phyloP scores from a whole-genome alignment of 169 alveolate genomes.

The Plasmodium knowlesi region DNA sequence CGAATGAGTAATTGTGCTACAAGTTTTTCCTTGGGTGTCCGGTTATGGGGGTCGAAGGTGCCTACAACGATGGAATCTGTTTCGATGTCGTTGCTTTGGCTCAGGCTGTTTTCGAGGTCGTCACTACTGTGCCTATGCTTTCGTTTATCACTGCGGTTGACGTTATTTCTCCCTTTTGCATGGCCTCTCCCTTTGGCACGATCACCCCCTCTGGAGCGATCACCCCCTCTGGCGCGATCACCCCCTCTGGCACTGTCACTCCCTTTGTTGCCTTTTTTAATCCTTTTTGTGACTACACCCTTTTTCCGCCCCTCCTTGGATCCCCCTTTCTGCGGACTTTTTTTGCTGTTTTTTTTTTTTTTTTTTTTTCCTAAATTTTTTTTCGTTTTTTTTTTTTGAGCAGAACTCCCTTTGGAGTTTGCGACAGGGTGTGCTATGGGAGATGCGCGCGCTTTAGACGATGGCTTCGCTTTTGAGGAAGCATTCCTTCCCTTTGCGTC shows the following conservation, averaged over 20 bases:
- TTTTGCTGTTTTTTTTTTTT: background rate
- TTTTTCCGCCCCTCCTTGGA: background rate
- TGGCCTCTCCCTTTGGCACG: background rate
- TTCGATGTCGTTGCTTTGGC: conserved; percentile 60
- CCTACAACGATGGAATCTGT: conserved; percentile 80
- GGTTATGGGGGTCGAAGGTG: conserved; percentile 79
- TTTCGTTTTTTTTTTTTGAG: background rate
- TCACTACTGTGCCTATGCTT: background rate
- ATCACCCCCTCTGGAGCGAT: too few species aligned
- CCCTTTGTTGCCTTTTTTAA: conserved; percentile 6
- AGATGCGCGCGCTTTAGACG: background rate
- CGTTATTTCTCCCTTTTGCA: background rate
- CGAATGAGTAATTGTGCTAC: conserved; percentile 85
- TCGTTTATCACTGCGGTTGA: background rate
- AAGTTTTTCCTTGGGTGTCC: conserved; percentile 77
- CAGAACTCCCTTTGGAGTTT: background rate
- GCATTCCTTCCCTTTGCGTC: background rate
- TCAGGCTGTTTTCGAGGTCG: background rate
- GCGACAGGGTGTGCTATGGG: background rate
- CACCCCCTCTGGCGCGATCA: too few species aligned
- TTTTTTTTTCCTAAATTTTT: background rate
- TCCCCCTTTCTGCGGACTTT: background rate
- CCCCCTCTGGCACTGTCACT: background rate
- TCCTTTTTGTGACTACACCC: background rate
- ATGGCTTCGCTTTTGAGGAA: background rate